Percentiles rank a stretch among this genome's conserved stretches.
Conservation (phyloP, 139 green algal species). For the Chlamydomonas sphaeroides region DNA sequence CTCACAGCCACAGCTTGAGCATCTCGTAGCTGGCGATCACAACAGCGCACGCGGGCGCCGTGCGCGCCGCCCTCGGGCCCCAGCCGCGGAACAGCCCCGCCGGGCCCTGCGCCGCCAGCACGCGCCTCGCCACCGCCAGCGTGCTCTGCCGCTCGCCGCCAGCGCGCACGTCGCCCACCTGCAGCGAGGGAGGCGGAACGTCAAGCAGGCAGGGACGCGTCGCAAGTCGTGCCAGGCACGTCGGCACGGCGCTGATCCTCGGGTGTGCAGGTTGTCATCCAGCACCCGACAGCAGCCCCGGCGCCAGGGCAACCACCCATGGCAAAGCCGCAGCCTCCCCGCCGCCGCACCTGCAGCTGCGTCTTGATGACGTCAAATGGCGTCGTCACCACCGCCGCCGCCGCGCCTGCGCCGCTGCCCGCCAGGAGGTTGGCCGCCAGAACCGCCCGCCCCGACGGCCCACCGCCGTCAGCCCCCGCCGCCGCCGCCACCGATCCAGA, state of each 20-base stretch:
- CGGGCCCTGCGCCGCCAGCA: constrained; percentile 67
- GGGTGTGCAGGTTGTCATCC: too few relatives aligned
- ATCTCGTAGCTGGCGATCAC: constrained; percentile 90
- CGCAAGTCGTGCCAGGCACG: too few relatives aligned
- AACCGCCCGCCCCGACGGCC: constrained; percentile 54
- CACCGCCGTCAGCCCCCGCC: neutral
- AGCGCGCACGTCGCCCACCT: constrained; percentile 34
- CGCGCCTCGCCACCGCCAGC: constrained; percentile 53
- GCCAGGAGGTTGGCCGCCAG: constrained; percentile 70
- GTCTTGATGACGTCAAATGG: constrained; percentile 99
- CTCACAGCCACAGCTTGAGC: constrained; percentile 71
- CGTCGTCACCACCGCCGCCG: constrained; percentile 88
- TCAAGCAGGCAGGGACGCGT: too few relatives aligned
- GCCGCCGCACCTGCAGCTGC: constrained; percentile 74
- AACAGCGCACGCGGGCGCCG: constrained; percentile 90
- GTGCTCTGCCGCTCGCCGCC: neutral
- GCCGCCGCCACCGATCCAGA: neutral
- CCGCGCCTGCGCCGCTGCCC: constrained; percentile 67
- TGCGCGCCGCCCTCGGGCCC: constrained; percentile 72
- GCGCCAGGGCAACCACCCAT: too few relatives aligned
- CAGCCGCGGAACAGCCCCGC: constrained; percentile 82
- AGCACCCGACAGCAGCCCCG: too few relatives aligned
- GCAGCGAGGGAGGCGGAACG: too few relatives aligned
- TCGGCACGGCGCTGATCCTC: too few relatives aligned
- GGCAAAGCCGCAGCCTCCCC: too few relatives aligned